Evolutionary conservation across 805 yeast species (phyloP), one percentile per base, ranked within the genome.

Genomic region (Saccharomycopsis microspora): DNA sequence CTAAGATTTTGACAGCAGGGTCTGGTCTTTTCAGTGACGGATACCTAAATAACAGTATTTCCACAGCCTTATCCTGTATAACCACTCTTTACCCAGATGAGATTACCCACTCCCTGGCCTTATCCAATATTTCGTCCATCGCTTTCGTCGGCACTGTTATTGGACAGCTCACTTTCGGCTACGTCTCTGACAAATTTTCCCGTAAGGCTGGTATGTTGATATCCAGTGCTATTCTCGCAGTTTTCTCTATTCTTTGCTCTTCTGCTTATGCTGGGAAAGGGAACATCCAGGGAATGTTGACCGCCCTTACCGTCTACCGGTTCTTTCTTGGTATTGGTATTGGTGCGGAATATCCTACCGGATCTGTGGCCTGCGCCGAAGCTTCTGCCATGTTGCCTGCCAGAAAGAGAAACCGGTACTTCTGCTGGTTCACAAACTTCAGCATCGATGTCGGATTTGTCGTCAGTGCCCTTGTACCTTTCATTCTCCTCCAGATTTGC

Each of bases 21-120:
- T 93, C 96, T 0, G 97, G 96, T 47, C 71, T 89, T 42, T 88
- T 89, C 65, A 82, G 94, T 36, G 97, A 90, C 65, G 97, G 97
- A 46, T 89, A 88, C 61, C 82, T 86, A 52, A 88, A 88, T 63
- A 86, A 85, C 65, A 80, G 93, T 46, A 83, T 86, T 49, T 75
- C 85, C 50, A 74, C 93, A 6, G 94, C 82, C 11, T 72, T 81
- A 35, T 78, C 89, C 11, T 80, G 89, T 67, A 70, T 89, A 54
- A 62, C 72, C 11, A 66, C 60, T 3, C 68, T 89, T 37, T 89
- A 89, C 60, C 86, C 86, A 33, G 61, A 63, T 0, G 76, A 73
- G 56, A 82, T 82, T 58, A 62, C 76, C 3, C 55, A 70, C 5
- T 85, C 94, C 0, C 61, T 63, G 39, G 96, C 96, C 33, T 76